Conservation (phyloP, 2,329 filamentous ascomycete genomes). For the Nigrospora osmanthi region DNA sequence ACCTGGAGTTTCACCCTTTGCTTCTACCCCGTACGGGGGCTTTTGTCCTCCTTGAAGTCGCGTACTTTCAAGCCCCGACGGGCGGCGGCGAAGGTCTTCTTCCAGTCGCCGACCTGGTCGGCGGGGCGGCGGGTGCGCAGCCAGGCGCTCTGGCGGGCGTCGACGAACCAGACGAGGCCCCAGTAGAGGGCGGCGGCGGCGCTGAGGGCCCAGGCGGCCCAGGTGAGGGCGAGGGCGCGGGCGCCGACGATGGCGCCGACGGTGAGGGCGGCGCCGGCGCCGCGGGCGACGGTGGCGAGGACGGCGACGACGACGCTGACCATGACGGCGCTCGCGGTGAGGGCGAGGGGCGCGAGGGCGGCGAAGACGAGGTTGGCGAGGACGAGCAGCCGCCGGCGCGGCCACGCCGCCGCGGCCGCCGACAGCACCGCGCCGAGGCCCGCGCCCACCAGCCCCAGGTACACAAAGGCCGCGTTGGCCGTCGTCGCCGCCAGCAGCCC, state of each 20-base stretch:
- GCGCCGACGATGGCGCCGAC: not conserved
- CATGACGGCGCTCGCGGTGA: not conserved
- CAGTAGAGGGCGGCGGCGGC: not conserved
- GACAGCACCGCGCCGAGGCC: not conserved
- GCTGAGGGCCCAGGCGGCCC: not conserved
- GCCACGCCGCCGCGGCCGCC: not conserved
- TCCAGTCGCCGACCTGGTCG: not conserved
- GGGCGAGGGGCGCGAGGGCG: not conserved
- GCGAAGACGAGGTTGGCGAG: not conserved
- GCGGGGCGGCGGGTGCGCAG: not conserved
- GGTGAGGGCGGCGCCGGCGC: not conserved
- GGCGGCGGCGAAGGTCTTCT: not conserved
- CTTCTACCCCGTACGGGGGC: too few species aligned
- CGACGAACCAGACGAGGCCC: constrained; percentile 2
- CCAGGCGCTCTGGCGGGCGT: not conserved
- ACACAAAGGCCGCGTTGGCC: not conserved
- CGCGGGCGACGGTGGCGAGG: not conserved
- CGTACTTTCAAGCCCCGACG: not conserved
- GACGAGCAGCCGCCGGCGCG: not conserved
- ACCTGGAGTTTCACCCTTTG: too few species aligned
- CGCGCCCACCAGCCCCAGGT: constrained; percentile 1
- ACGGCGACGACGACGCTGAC: not conserved
- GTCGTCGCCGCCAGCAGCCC: not conserved
- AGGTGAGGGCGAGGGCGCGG: not conserved
- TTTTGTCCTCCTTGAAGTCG: not conserved